Evolutionary conservation across 495 filamentous ascomycete species (phyloP), one percentile per base, ranked within the genome.

Genomic region (Hypoxylon trugodes): DNA sequence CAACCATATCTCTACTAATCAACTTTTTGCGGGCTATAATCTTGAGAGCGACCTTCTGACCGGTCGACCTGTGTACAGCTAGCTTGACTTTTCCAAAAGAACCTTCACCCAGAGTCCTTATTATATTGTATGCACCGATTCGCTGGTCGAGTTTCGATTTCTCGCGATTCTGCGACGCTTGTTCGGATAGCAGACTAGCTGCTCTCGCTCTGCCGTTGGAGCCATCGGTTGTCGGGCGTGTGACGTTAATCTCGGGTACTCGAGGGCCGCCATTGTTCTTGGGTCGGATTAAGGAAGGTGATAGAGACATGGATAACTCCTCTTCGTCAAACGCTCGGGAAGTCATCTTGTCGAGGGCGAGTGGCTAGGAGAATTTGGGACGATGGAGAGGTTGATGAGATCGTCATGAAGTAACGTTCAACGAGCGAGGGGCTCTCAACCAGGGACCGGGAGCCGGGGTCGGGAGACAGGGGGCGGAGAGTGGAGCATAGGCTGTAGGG

Each of bases 21-120:
- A 98, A 82, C 80, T 97, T 97, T 82, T 92, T 93, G 50, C 95
- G 86, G 13, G 90, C 88, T 71, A 98, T 98, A 71, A 98, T 97
- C 81, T 98, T 98, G 62, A 98, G 81, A 46, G 95, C 95, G 25
- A 98, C 95, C 77, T 96, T 89, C 72, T 97, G 92, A 53, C 90
- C 90, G 69, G 89, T 97, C 41, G 91, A 87, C 65, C 90, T 86
- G 71, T 98, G 95, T 28, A 92, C 87, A 2, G 95, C 95, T 61
- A 98, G 86, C 81, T 98, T 98, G 70, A 98, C 95, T 81, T 98
- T 98, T 43, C 95, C 95, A 74, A 98, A 98, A 6, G 91, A 96
- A 8, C 95, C 95, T 79, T 98, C 95, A 22, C 95, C 95, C 4
- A 98, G 84, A 2, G 95, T 96, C 76, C 87, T 90, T 58, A 96